Evolutionary conservation across 2,329 filamentous ascomycete genomes (phyloP).

Genomic region (Penicillium sp.): DNA sequence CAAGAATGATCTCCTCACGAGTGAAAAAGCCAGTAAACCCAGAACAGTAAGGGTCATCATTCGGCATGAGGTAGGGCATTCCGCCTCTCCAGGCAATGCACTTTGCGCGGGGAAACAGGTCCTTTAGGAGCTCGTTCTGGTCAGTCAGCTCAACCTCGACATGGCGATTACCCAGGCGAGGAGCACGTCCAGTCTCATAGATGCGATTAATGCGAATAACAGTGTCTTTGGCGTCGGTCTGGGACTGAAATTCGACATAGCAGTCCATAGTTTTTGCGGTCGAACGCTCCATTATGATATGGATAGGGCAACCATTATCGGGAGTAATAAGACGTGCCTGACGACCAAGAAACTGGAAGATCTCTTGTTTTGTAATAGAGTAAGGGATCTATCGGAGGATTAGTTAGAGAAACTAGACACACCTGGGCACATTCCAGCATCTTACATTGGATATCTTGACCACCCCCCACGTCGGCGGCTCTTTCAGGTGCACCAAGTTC

Average conservation of each 20-base stretch:
- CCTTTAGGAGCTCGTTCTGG: constrained; percentile 55
- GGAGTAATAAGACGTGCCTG: constrained; percentile 45
- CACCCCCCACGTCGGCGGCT: constrained; percentile 34
- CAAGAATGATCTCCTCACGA: constrained; percentile 54
- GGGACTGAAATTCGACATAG: constrained; percentile 53
- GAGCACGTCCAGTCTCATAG: constrained; percentile 42
- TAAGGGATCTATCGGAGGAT: constrained; percentile 52
- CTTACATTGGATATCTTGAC: constrained; percentile 45
- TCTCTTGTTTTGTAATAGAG: constrained; percentile 54
- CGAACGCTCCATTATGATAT: constrained; percentile 62
- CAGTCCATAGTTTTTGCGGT: constrained; percentile 63
- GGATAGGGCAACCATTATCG: constrained; percentile 52
- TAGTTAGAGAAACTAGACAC: constrained; percentile 1
- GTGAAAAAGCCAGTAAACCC: constrained; percentile 59
- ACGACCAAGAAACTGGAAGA: constrained; percentile 53
- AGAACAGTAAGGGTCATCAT: constrained; percentile 50
- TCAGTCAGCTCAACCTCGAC: constrained; percentile 53
- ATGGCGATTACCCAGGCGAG: constrained; percentile 54
- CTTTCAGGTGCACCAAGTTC: constrained; percentile 26
- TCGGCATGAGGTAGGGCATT: constrained; percentile 38
- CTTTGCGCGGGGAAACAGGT: constrained; percentile 58
- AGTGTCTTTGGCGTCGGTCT: constrained; percentile 44
- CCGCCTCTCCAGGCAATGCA: constrained; percentile 52
- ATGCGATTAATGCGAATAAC: constrained; percentile 43
- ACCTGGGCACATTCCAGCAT: constrained; percentile 4